Conservation (phyloP, 2,329 filamentous ascomycete species). For the Plenodomus lindquistii region DNA sequence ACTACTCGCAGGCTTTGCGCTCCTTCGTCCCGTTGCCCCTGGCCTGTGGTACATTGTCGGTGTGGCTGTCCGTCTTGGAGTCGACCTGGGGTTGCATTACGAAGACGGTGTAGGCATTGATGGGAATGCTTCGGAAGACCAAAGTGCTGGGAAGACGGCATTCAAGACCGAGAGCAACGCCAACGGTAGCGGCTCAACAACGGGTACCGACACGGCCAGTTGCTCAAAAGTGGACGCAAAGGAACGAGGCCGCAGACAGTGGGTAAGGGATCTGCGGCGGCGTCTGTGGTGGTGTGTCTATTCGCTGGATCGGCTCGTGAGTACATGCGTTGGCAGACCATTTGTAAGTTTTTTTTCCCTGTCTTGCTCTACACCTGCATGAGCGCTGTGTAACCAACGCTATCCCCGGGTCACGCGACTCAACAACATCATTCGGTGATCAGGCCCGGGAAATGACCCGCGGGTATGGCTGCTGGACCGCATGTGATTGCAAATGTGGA, state of each 20-base stretch:
- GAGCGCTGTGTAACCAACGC: neutral
- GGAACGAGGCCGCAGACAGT: slow-evolving; percentile 73
- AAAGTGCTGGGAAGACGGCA: slow-evolving; percentile 22
- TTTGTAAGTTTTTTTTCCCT: slow-evolving; percentile 57
- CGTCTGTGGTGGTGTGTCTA: slow-evolving; percentile 98
- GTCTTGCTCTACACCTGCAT: neutral
- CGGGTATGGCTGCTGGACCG: neutral
- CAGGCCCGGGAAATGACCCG: neutral
- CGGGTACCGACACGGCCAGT: slow-evolving; percentile 23
- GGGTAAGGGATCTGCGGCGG: slow-evolving; percentile 81
- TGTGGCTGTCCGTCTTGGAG: slow-evolving; percentile 84
- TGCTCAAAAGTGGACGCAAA: slow-evolving; percentile 51
- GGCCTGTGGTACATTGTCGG: slow-evolving; percentile 98
- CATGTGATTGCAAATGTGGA: neutral
- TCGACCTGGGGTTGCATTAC: slow-evolving; percentile 90
- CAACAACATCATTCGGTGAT: neutral
- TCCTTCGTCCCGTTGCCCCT: slow-evolving; percentile 87
- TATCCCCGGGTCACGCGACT: neutral
- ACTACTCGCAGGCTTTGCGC: slow-evolving; percentile 85
- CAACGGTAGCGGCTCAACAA: slow-evolving; percentile 10
- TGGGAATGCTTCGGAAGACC: slow-evolving; percentile 44
- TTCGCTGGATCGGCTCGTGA: slow-evolving; percentile 90
- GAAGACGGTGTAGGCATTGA: slow-evolving; percentile 78
- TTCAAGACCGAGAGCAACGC: slow-evolving; percentile 43
- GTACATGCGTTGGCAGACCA: slow-evolving; percentile 88